Evolutionary conservation across 2,329 filamentous ascomycete species (phyloP).

Genomic region (Ophiostoma triangulosporum): DNA sequence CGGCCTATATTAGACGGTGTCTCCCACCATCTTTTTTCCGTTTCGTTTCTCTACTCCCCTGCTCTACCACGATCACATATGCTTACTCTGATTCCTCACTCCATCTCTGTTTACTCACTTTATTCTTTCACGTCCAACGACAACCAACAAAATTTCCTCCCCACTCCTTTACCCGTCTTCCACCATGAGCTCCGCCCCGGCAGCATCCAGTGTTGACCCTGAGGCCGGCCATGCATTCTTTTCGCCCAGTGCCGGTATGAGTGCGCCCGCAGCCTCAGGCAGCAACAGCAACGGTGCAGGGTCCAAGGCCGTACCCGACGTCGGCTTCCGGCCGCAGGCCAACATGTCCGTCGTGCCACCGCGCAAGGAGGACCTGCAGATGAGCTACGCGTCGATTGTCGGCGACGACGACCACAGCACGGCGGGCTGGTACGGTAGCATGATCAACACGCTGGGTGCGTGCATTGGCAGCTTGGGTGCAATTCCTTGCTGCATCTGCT

Average conservation of each 20-base stretch:
- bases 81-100: too few species aligned
- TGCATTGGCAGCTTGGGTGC: constrained; percentile 69
- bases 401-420: constrained; percentile 49
- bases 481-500: constrained; percentile 80
- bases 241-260: not conserved
- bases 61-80: too few species aligned
- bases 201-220: not conserved
- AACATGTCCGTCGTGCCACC: constrained; percentile 66
- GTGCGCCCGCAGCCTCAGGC: not conserved
- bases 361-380: constrained; percentile 69
- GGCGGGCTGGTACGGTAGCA: constrained; percentile 78
- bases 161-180: not conserved
- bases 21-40: not conserved
- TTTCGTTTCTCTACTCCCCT: too few species aligned
- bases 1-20: not conserved
- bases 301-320: not conserved
- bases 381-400: constrained; percentile 55
- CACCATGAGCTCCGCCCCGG: not conserved
- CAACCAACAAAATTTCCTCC: not conserved
- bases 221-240: not conserved
- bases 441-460: constrained; percentile 56
- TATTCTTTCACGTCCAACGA: not conserved
- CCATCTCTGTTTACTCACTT: not conserved
- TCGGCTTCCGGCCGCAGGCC: constrained; percentile 35
- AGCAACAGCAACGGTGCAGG: not conserved